Conservation (phyloP, 179 eudicot genomes). For the Kewa caespitosa region DNA sequence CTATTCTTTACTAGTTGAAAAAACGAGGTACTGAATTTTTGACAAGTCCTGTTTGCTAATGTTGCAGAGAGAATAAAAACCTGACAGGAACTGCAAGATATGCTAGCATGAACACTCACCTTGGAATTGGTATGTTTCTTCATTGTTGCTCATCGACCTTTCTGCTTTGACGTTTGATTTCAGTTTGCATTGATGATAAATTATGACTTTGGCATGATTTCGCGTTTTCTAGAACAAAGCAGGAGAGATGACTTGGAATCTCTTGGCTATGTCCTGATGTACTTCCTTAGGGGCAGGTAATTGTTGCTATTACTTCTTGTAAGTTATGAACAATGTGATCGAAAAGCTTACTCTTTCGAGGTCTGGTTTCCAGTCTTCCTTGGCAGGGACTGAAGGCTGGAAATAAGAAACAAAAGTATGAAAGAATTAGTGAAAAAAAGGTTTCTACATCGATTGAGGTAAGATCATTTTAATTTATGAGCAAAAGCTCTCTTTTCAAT, state of each 20-base stretch:
- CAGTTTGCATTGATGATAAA: constrained; percentile 1
- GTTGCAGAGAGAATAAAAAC: constrained; percentile 88
- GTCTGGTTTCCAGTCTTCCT: constrained; percentile 64
- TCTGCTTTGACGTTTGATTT: neutral
- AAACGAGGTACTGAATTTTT: neutral
- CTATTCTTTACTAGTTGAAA: too few species aligned
- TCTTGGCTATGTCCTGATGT: constrained; percentile 95
- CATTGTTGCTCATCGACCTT: neutral
- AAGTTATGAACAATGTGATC: constrained; percentile 11
- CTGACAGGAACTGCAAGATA: constrained; percentile 97
- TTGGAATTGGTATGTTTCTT: constrained; percentile 74
- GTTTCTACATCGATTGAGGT: constrained; percentile 95
- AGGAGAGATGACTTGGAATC: constrained; percentile 96
- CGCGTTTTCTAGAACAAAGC: constrained; percentile 69
- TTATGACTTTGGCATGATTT: constrained; percentile 27
- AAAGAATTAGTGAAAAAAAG: constrained; percentile 87
- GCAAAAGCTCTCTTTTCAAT: neutral
- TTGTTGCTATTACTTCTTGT: constrained; percentile 4
- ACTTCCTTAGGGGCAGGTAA: constrained; percentile 94
- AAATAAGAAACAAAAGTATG: constrained; percentile 92
- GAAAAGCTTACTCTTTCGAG: constrained; percentile 1
- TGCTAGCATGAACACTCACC: constrained; percentile 95
- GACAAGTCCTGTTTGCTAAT: neutral
- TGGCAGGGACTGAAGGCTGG: constrained; percentile 99
- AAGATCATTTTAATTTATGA: constrained; percentile 5